Conservation (phyloP, 129 eudicot genomes). For the Artemisia tridentata region DNA sequence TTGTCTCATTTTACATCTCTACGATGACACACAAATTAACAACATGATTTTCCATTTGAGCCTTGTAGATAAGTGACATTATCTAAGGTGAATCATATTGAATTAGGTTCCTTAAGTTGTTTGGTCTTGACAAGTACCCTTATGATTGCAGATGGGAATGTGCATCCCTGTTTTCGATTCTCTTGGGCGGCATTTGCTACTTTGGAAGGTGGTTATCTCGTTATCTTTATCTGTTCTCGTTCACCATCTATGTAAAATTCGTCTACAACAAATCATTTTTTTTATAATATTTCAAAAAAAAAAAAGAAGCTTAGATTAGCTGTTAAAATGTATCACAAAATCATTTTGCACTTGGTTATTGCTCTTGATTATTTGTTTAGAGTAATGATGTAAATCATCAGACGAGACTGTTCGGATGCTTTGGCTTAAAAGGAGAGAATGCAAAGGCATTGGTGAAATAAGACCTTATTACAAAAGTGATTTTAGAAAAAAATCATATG, state of each 20-base stretch:
- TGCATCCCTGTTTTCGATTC: slow-evolving; percentile 76
- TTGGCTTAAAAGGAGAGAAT: background rate
- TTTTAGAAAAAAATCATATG: slow-evolving; percentile 9
- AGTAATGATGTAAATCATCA: slow-evolving; percentile 5
- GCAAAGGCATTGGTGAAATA: background rate
- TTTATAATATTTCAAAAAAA: background rate
- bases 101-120: slow-evolving; percentile 31
- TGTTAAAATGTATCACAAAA: background rate
- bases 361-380: background rate
- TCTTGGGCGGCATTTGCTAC: slow-evolving; percentile 82
- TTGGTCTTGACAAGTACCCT: slow-evolving; percentile 52
- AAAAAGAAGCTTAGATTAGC: slow-evolving; percentile 1
- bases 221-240: slow-evolving; percentile 8
- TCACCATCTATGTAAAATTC: slow-evolving; percentile 15
- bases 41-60: slow-evolving; percentile 21
- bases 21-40: slow-evolving; percentile 2
- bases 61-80: slow-evolving; percentile 11
- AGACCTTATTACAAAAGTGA: slow-evolving; percentile 11
- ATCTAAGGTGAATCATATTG: slow-evolving; percentile 24
- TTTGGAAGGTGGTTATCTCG: slow-evolving; percentile 68
- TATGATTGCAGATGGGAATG: slow-evolving; percentile 95
- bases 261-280: slow-evolving; percentile 13
- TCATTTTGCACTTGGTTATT: slow-evolving; percentile 20
- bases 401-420: slow-evolving; percentile 7
- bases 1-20: slow-evolving; percentile 4